A percentile compares a stretch with the other conserved stretches of the same genome.
phyloP scores from a whole-genome alignment of 345 rosid genomes.

The Pugionium cornutum region DNA sequence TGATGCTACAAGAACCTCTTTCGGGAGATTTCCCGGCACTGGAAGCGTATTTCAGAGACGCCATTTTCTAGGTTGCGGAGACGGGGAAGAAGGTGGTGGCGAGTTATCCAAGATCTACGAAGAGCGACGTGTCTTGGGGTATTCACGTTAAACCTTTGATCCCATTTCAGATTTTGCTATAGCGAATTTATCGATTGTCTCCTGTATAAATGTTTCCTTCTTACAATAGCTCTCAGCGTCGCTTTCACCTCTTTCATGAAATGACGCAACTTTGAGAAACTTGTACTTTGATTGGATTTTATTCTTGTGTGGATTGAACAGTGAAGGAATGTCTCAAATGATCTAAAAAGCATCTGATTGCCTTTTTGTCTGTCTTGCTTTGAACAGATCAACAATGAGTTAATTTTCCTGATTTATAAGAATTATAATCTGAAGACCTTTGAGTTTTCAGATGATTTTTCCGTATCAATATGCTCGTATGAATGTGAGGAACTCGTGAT shows the following conservation, averaged over 20 bases:
- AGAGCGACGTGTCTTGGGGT: conserved; percentile 87
- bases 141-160: conserved; percentile 4
- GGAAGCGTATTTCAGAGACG: conserved; percentile 50
- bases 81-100: conserved; percentile 84
- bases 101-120: conserved; percentile 81
- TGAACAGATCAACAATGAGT: not conserved
- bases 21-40: conserved; percentile 20
- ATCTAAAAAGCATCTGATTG: not conserved
- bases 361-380: conserved; percentile 9
- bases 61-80: conserved; percentile 88
- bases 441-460: not conserved
- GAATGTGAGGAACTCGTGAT: conserved; percentile 4
- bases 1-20: conserved; percentile 24
- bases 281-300: not conserved
- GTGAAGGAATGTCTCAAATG: not conserved
- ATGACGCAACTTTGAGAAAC: not conserved
- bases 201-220: not conserved
- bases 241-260: not conserved
- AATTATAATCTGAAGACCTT: not conserved
- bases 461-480: not conserved
- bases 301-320: not conserved
- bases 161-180: not conserved
- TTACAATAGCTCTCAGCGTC: not conserved
- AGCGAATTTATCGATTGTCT: not conserved
- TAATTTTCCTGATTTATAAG: not conserved